phyloP scores from a whole-genome alignment of 2,329 filamentous ascomycete genomes.

The Trichoderma citrinoviride region DNA sequence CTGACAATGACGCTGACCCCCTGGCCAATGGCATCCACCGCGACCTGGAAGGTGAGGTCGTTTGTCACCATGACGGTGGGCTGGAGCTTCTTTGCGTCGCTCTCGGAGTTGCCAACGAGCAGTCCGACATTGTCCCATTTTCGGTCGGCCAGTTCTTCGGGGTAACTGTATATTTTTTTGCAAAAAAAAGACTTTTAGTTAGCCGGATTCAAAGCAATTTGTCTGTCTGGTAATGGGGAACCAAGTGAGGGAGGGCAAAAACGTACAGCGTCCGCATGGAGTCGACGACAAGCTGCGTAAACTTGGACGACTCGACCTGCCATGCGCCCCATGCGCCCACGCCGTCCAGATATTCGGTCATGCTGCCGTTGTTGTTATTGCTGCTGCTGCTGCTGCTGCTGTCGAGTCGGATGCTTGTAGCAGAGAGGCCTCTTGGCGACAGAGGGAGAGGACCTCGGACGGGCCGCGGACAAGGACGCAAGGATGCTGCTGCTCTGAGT shows the following conservation, averaged over 20 bases:
- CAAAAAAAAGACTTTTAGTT: too few species aligned
- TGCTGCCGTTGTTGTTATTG: neutral
- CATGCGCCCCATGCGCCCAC: slow-evolving; percentile 40
- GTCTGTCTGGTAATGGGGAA: too few species aligned
- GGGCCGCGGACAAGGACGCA: neutral
- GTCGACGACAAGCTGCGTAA: slow-evolving; percentile 63
- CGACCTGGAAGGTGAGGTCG: slow-evolving; percentile 85
- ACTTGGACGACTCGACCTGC: slow-evolving; percentile 40
- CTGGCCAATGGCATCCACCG: slow-evolving; percentile 79
- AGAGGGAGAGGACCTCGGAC: neutral
- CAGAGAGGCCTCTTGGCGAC: neutral
- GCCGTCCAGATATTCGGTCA: slow-evolving; percentile 28
- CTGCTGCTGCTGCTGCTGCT: neutral
- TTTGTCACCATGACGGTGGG: slow-evolving; percentile 64
- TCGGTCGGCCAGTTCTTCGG: slow-evolving; percentile 81
- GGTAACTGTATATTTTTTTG: slow-evolving; percentile 60
- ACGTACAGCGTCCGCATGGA: slow-evolving; percentile 78
- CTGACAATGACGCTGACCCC: slow-evolving; percentile 78
- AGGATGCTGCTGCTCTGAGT: neutral
- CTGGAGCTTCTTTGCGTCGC: slow-evolving; percentile 31
- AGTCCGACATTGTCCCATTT: slow-evolving; percentile 97
- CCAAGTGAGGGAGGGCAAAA: neutral
- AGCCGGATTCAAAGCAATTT: too few species aligned
- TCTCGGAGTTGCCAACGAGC: slow-evolving; percentile 50
- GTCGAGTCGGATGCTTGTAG: neutral